These are phyloP conservation scores for Agrocybe pediades DNA, from an alignment of 768 basidiomycete genomes.

Conservation along the genomic window DNA sequence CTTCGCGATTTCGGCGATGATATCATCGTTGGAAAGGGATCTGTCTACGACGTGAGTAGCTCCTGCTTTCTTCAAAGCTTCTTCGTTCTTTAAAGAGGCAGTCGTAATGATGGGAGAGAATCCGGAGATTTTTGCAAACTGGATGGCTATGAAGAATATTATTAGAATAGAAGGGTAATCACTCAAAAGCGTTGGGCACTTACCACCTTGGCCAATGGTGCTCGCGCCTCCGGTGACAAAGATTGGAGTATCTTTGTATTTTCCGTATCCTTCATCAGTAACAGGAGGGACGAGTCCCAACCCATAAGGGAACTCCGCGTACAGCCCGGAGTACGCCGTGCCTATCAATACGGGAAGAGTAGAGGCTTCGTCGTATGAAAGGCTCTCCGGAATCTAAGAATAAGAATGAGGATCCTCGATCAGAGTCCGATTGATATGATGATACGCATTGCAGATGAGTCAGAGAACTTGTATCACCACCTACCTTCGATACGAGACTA, in stretches of 20 bases:
- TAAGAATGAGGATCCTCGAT: too few relatives aligned
- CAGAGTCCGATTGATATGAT: not conserved
- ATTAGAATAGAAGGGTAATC: too few relatives aligned
- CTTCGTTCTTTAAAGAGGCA: slow-evolving; percentile 30
- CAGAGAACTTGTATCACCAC: not conserved
- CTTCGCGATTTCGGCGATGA: slow-evolving; percentile 21
- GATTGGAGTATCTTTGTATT: slow-evolving; percentile 45
- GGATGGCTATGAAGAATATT: slow-evolving; percentile 22
- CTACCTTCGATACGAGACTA: slow-evolving; percentile 40
- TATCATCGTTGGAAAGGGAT: slow-evolving; percentile 11
- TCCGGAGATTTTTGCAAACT: slow-evolving; percentile 40
- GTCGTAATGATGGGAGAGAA: slow-evolving; percentile 44
- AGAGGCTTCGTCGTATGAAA: slow-evolving; percentile 43
- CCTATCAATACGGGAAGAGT: slow-evolving; percentile 49
- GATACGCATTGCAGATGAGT: not conserved
- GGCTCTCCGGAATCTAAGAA: slow-evolving; percentile 31
- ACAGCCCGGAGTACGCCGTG: slow-evolving; percentile 52
- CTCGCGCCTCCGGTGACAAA: slow-evolving; percentile 19
- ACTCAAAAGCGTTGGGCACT: not conserved
- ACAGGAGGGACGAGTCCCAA: slow-evolving; percentile 40
- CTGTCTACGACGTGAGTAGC: slow-evolving; percentile 42
- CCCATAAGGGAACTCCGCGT: slow-evolving; percentile 37
- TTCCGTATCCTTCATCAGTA: slow-evolving; percentile 27
- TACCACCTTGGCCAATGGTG: slow-evolving; percentile 7
- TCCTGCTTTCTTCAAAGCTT: slow-evolving; percentile 34